These are phyloP conservation scores for Alnus rubra DNA, from an alignment of 306 rosid species.

Conservation along the genomic window DNA sequence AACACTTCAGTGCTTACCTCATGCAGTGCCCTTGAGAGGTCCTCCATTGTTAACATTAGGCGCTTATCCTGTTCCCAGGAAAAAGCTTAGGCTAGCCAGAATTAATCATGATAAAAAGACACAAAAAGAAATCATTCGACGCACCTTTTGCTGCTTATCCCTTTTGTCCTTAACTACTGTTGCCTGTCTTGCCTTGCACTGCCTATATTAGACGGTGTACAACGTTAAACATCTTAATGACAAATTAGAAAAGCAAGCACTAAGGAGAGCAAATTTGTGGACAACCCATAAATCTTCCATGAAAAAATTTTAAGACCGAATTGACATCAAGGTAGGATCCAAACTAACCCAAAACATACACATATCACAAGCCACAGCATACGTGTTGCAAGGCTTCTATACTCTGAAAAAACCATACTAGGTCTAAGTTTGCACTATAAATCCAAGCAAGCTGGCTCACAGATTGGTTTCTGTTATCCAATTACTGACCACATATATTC, in stretches of 20 bases:
- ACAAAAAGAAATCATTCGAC: neutral
- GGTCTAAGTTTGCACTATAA: neutral
- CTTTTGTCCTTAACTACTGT: slow-evolving; percentile 86
- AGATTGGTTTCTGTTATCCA: neutral
- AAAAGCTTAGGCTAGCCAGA: slow-evolving; percentile 26
- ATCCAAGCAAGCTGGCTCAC: too few relatives aligned
- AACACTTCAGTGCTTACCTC: slow-evolving; percentile 47
- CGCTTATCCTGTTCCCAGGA: slow-evolving; percentile 77
- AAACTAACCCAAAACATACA: neutral
- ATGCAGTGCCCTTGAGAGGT: slow-evolving; percentile 67
- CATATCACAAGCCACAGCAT: neutral
- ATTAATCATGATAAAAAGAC: neutral
- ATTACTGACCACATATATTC: neutral
- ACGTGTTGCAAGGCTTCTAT: neutral
- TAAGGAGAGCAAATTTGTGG: neutral
- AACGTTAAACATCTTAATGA: slow-evolving; percentile 20
- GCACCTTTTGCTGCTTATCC: slow-evolving; percentile 93
- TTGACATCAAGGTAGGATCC: neutral
- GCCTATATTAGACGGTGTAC: slow-evolving; percentile 49
- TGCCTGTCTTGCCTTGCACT: slow-evolving; percentile 87
- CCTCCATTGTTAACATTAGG: slow-evolving; percentile 76
- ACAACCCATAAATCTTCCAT: neutral
- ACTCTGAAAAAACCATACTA: neutral
- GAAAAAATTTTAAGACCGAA: neutral
- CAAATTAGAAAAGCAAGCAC: slow-evolving; percentile 1